Evolutionary conservation across 345 rosid genomes (phyloP), one percentile per base, ranked within the genome.

Genomic region (Murraya paniculata): DNA sequence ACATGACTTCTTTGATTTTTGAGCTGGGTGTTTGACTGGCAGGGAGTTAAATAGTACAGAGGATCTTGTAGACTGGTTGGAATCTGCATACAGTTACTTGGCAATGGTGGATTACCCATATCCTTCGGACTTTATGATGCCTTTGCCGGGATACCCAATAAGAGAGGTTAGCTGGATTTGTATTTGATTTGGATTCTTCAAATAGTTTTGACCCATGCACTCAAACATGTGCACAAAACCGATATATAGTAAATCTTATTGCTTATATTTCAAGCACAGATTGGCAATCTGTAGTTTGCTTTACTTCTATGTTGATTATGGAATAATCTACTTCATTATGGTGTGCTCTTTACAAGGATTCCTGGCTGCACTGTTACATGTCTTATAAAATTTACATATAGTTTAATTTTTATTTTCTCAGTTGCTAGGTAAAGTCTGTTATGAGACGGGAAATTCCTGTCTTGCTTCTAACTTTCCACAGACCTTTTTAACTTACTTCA

Each of bases 71-170:
- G 74, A 90, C 84, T 95, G 99, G 99, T 82, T 95, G 81, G 89
- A 86, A 0, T 88, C 93, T 74, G 99, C 99, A 21, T 95, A 92
- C 81, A 92, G 96, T 87, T 89, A 85, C 85, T 84, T 95, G 91
- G 98, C 92, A 4, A 95, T 93, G 99, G 97, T 93, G 71, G 90
- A 95, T 79, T 95, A 95, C 68, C 99, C 98, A 4, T 90, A 92
- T 86, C 86, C 98, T 41, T 83, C 99, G 57, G 78, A 82, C 55
- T 95, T 95, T 81, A 80, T 93, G 84, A 95, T 93, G 99, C 99
- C 99, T 79, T 78, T 95, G 77, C 99, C 98, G n/a, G 99, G 97
- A 75, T 87, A 91, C 71, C 98, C 99, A 4, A 93, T 95, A 67
- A 88, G 86, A 86, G 99, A 95, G 98, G 99, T 95, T 72, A 77